Evolutionary conservation across 2,329 filamentous ascomycete species (phyloP), one percentile per base, ranked within the genome.

Genomic region (Monilinia fructicola): DNA sequence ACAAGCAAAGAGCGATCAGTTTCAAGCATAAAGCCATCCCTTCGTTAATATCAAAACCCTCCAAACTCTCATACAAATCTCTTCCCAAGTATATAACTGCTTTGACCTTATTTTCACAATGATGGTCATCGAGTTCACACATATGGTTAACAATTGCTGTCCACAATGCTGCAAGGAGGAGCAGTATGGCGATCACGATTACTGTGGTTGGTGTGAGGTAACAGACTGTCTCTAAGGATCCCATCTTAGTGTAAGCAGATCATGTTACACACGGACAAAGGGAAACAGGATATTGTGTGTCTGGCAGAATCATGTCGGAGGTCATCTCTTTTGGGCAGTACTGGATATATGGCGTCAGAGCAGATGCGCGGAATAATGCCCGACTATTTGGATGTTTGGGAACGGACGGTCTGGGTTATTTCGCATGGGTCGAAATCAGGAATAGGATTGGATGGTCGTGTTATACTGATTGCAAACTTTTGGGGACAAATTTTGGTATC

Each of bases 91-190:
- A 40, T 10, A 23, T 11, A 12, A 35, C 26, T 35, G 42, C 42
- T 59, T 59, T 54, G 2, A 35, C 31, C 12, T 4, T 48, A 31
- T 18, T 35, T 35, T 31, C 18, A 54, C 48, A 60, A 83, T 83
- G 81, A 77, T 77, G 72, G 73, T 78, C 76, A 77, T 78, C 72
- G 79, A 80, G 65, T 74, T 76, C 69, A 75, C 79, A 69, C 78
- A 78, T 66, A 80, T 82, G 66, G 79, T 83, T 77, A 78, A 81
- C 76, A 73, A 78, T 71, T 84, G 82, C 80, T 84, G 82, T 78
- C 78, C 79, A 35, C 82, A 79, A 71, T 84, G 82, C 76, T 84
- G 82, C 78, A 81, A 80, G 72, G 80, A 80, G 44, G 78, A 80
- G 64, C 81, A 83, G 72, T 81, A 80, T 65, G 65, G 81, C 69